Evolutionary conservation across 257 asterid species (phyloP).

Genomic region (Solanum virginianum): DNA sequence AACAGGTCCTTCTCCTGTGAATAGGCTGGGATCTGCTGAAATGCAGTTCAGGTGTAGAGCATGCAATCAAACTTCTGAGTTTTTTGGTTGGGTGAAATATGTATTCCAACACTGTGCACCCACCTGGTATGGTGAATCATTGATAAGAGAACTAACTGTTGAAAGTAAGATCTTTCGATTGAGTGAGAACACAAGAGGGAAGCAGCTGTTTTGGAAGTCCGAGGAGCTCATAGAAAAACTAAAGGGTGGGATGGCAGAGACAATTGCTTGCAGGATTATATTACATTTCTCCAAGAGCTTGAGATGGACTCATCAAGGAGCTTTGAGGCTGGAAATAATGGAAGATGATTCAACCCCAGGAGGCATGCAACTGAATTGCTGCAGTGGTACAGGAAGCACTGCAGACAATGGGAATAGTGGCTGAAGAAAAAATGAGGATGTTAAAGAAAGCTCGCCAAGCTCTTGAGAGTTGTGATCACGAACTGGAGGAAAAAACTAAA

Average conservation of each 20-base stretch:
- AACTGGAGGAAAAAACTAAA: constrained; percentile 72
- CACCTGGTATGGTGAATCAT: constrained; percentile 79
- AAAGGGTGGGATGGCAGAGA: constrained; percentile 53
- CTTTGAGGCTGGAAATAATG: constrained; percentile 51
- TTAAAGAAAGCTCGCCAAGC: constrained; percentile 71
- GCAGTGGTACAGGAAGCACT: constrained; percentile 92
- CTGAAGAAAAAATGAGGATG: constrained; percentile 78
- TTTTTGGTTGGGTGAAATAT: constrained; percentile 90
- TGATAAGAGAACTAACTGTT: constrained; percentile 73
- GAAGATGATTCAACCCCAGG: constrained; percentile 61
- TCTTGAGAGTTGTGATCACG: constrained; percentile 79
- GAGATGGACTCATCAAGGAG: constrained; percentile 48
- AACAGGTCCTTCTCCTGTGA: constrained; percentile 56
- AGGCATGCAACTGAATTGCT: constrained; percentile 78
- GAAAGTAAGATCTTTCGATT: constrained; percentile 73
- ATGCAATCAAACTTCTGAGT: constrained; percentile 75
- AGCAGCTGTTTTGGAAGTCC: constrained; percentile 67
- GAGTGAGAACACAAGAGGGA: constrained; percentile 73
- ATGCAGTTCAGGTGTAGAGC: constrained; percentile 84
- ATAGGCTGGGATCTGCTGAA: constrained; percentile 54
- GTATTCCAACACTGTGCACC: constrained; percentile 94
- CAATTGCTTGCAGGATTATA: constrained; percentile 42
- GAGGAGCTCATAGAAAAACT: constrained; percentile 73
- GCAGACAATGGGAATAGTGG: constrained; percentile 75
- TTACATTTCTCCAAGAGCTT: constrained; percentile 77